Evolutionary conservation across 2,329 filamentous ascomycete genomes (phyloP).

Genomic region (Aspergillus awamori): DNA sequence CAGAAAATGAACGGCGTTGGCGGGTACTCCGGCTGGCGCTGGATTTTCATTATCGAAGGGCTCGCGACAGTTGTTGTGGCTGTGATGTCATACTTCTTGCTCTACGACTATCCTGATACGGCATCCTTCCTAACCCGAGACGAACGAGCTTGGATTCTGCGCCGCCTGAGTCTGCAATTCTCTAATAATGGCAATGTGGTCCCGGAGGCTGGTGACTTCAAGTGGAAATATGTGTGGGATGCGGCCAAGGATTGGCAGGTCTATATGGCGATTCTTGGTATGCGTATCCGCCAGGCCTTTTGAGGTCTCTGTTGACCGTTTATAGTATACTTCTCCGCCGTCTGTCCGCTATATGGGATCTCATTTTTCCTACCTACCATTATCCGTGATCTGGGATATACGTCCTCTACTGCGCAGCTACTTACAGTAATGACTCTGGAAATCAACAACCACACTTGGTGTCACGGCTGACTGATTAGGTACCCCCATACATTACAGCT

Average conservation of each 20-base stretch:
- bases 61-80: constrained; percentile 50
- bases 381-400: constrained; percentile 46
- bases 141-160: constrained; percentile 44
- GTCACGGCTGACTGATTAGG: neutral
- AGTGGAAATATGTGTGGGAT: constrained; percentile 43
- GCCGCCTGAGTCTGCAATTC: constrained; percentile 41
- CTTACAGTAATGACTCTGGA: constrained; percentile 38
- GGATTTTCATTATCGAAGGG: constrained; percentile 56
- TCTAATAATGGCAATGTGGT: constrained; percentile 28
- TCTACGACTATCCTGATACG: constrained; percentile 51
- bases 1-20: constrained; percentile 55
- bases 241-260: constrained; percentile 49
- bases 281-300: constrained; percentile 10
- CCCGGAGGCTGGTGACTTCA: constrained; percentile 37
- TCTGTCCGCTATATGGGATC: constrained; percentile 47
- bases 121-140: constrained; percentile 47
- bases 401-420: constrained; percentile 43
- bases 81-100: constrained; percentile 47
- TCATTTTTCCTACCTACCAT: constrained; percentile 46
- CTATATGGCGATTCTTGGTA: constrained; percentile 43
- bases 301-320: neutral
- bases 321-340: constrained; percentile 47
- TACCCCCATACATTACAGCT: constrained; percentile 38
- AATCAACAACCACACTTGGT: neutral
- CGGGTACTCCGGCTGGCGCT: constrained; percentile 52